Evolutionary conservation across 2,329 filamentous ascomycete genomes (phyloP), one percentile per base, ranked within the genome.

Genomic region (Neodidymelliopsis sp.): DNA sequence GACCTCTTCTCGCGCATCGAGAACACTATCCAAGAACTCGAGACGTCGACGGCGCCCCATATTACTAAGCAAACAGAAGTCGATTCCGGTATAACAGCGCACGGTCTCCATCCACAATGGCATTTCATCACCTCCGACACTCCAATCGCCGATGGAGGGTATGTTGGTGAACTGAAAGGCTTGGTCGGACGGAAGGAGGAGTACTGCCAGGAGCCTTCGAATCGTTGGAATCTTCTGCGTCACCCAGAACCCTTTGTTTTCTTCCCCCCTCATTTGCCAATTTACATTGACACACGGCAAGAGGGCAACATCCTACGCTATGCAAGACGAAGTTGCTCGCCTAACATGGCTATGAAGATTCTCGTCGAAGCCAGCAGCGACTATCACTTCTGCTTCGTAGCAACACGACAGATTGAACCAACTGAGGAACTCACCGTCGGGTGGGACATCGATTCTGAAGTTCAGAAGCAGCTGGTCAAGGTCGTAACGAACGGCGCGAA

Each of bases 371-470:
- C 85, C 35, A 86, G 69, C 47, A 65, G 63, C 42, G 66, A 85
- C 1, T 96, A 93, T 66, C 90, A 94, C 67, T 96, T 97, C 71
- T 97, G 93, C 83, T 87, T 97, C 56, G 85, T 96, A 50, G 91
- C 91, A 62, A 90, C 90, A 60, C 83, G 88, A 42, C 81, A 87
- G 27, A 91, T 97, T 83, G 63, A 90, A 79, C 19, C 82, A 80
- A 60, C 83, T 77, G 42, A 90, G 79, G 90, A 90, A 85, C 66
- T 93, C 81, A 74, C 83, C 73, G 57, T 82, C 81, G 58, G 83
- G 77, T 82, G 80, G 80, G 61, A 87, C 78, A 67, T 82, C 75
- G 54, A 73, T 39, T 64, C 63, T 2, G 65, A 70, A 37, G 65
- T 74, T 4, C 79, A 82, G 23, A 84, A 84, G 70, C 74, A 84